Evolutionary conservation across 1,284 basidiomycete species (phyloP).

Genomic region (Kalmanozyma brasiliensis): DNA sequence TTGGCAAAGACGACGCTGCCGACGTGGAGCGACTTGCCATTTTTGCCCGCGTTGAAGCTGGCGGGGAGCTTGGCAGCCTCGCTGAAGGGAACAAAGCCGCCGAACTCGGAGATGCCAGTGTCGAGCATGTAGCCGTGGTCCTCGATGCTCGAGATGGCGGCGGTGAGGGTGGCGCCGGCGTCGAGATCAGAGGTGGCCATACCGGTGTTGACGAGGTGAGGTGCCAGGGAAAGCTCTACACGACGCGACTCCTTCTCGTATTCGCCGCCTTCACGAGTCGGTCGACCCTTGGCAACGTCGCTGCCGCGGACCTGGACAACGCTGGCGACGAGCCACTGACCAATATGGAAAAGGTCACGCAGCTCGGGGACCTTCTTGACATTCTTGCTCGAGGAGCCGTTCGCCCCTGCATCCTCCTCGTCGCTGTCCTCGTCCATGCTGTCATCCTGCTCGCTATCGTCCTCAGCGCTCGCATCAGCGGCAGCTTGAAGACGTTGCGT

Average conservation of each 20-base stretch:
- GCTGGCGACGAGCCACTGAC: conserved; percentile 85
- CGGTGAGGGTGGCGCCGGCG: conserved; percentile 55
- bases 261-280: conserved; percentile 66
- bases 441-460: conserved; percentile 71
- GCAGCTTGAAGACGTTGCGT: conserved; percentile 74
- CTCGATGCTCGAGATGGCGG: conserved; percentile 77
- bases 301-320: conserved; percentile 76
- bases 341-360: conserved; percentile 79
- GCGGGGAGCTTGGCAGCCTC: conserved; percentile 48
- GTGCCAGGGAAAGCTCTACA: conserved; percentile 88
- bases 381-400: conserved; percentile 15
- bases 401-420: conserved; percentile 38
- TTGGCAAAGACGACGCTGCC: conserved; percentile 66
- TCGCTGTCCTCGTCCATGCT: conserved; percentile 61
- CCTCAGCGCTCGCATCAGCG: conserved; percentile 69
- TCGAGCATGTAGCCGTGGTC: conserved; percentile 95
- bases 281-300: conserved; percentile 75
- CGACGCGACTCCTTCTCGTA: conserved; percentile 62
- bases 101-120: conserved; percentile 72
- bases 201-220: conserved; percentile 85
- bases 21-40: conserved; percentile 58
- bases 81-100: conserved; percentile 64
- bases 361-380: conserved; percentile 57
- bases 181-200: conserved; percentile 82
- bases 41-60: conserved; percentile 42